A percentile compares a stretch with the other conserved stretches of the same genome.
Evolutionary conservation across 805 yeast species (phyloP).

Genomic region (Schizosaccharomyces cryophilus): DNA sequence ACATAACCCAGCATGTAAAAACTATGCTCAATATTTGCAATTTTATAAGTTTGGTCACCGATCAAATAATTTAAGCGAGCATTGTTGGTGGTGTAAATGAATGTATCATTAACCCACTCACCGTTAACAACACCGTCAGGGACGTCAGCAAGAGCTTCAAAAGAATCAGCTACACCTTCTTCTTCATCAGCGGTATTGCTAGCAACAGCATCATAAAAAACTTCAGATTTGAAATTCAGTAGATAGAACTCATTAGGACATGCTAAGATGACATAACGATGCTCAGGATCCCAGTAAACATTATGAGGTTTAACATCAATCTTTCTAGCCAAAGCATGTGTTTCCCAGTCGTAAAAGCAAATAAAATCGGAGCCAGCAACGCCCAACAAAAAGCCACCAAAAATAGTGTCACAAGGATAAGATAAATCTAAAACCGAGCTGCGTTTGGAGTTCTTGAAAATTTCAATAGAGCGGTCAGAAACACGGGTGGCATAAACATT

Average conservation of each 20-base stretch:
- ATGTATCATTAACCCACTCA: conserved; percentile 93
- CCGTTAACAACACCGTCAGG: conserved; percentile 68
- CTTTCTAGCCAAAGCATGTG: conserved; percentile 61
- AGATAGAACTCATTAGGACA: conserved; percentile 54
- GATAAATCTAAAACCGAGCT: conserved; percentile 38
- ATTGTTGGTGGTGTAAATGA: conserved; percentile 65
- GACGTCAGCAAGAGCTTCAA: conserved; percentile 63
- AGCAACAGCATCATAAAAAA: conserved; percentile 36
- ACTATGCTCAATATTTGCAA: conserved; percentile 76
- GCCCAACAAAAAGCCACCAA: conserved; percentile 73
- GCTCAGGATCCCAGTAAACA: conserved; percentile 76
- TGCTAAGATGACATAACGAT: conserved; percentile 60
- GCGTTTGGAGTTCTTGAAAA: conserved; percentile 69
- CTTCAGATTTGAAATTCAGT: conserved; percentile 44
- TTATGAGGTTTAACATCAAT: conserved; percentile 56
- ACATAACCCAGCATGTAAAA: conserved; percentile 73
- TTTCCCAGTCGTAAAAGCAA: conserved; percentile 83
- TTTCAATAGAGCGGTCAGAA: conserved; percentile 34
- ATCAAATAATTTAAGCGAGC: conserved; percentile 83
- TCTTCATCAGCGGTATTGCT: conserved; percentile 39
- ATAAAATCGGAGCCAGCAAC: conserved; percentile 52
- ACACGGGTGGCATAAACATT: conserved; percentile 68
- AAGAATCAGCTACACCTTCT: conserved; percentile 72
- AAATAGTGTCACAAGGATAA: conserved; percentile 39
- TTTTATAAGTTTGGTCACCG: conserved; percentile 76